These are phyloP conservation scores for Neofusicoccum parvum DNA, from an alignment of 2,329 filamentous ascomycete species.

Conservation along the genomic window DNA sequence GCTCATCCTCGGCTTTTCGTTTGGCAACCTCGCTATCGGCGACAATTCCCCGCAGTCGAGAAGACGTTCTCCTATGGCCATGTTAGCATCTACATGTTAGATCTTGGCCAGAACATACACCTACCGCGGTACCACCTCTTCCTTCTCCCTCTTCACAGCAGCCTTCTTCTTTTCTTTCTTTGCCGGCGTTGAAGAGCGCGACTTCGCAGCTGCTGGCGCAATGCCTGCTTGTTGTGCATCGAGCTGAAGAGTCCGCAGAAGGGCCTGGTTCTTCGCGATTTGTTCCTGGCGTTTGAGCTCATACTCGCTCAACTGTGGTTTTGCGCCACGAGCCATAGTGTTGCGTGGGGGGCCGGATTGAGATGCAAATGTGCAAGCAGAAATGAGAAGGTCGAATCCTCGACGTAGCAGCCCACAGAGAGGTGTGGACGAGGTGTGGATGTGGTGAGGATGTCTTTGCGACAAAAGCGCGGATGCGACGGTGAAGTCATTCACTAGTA, in stretches of 20 bases:
- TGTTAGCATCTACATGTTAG: background rate
- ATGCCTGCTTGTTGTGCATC: constrained; percentile 70
- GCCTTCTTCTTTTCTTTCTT: constrained; percentile 48
- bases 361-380: background rate
- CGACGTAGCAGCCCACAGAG: background rate
- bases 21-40: constrained; percentile 69
- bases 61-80: constrained; percentile 52
- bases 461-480: constrained; percentile 4
- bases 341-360: background rate
- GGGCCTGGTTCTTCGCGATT: constrained; percentile 80
- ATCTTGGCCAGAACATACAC: background rate
- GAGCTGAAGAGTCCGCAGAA: constrained; percentile 74
- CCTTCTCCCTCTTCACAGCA: constrained; percentile 58
- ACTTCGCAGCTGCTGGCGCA: constrained; percentile 57
- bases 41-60: constrained; percentile 62
- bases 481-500: constrained; percentile 4
- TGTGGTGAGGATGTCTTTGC: background rate
- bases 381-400: background rate
- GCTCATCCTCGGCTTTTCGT: constrained; percentile 68
- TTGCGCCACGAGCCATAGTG: constrained; percentile 36
- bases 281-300: constrained; percentile 84
- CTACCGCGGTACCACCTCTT: constrained; percentile 55
- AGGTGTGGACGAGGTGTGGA: background rate
- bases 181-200: constrained; percentile 49
- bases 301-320: constrained; percentile 74